phyloP scores from a whole-genome alignment of 2,329 filamentous ascomycete genomes.

The Stachybotrys chartarum region DNA sequence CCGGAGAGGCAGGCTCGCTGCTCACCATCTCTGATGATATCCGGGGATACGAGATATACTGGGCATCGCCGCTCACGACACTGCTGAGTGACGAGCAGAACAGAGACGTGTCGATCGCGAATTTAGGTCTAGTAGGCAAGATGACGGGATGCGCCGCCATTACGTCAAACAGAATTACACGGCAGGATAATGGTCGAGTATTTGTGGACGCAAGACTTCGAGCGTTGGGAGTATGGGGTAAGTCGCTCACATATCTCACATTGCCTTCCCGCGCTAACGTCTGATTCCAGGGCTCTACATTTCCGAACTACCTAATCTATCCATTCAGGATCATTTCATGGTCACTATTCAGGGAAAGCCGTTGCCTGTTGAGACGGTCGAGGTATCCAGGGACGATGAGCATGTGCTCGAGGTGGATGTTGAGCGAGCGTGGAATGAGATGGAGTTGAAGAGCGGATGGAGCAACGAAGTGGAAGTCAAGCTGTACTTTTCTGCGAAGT shows the following conservation, averaged over 20 bases:
- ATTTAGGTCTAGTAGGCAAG: constrained; percentile 74
- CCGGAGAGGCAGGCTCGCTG: constrained; percentile 38
- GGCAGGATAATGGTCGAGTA: constrained; percentile 50
- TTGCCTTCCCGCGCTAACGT: not conserved
- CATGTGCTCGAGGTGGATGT: constrained; percentile 72
- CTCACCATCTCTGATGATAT: constrained; percentile 56
- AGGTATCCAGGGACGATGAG: constrained; percentile 40
- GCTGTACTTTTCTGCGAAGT: constrained; percentile 37
- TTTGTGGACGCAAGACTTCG: constrained; percentile 65
- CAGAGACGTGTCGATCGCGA: constrained; percentile 47
- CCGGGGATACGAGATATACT: constrained; percentile 74
- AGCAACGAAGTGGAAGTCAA: constrained; percentile 72
- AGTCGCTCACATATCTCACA: constrained; percentile 12
- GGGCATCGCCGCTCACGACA: constrained; percentile 58
- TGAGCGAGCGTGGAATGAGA: constrained; percentile 67
- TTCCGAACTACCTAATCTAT: constrained; percentile 55
- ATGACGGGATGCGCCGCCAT: constrained; percentile 86
- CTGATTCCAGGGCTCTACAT: constrained; percentile 59
- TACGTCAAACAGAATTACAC: constrained; percentile 50
- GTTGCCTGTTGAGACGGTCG: constrained; percentile 61
- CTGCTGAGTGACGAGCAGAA: constrained; percentile 37
- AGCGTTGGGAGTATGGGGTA: constrained; percentile 68
- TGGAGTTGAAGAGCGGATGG: constrained; percentile 65
- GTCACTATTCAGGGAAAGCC: constrained; percentile 65
- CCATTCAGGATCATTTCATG: constrained; percentile 60